A percentile compares a stretch with the other conserved stretches of the same genome.
Conservation (phyloP, 2,329 filamentous ascomycete genomes). For the Rutstroemia sp. region DNA sequence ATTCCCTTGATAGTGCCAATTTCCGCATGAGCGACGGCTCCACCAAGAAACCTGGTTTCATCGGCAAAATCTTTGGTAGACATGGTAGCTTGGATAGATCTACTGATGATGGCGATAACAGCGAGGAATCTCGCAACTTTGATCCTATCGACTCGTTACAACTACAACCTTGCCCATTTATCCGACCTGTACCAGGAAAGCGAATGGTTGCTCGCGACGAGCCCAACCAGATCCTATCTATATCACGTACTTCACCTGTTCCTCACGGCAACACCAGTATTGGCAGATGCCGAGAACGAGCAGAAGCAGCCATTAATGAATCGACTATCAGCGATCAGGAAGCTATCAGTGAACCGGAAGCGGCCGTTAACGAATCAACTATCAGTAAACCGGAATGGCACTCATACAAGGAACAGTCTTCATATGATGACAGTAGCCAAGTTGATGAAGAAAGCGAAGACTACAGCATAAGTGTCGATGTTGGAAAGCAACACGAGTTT, state of each 20-base stretch:
- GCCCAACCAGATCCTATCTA: neutral
- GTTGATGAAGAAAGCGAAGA: neutral
- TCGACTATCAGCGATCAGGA: neutral
- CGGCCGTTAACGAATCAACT: neutral
- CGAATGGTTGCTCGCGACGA: neutral
- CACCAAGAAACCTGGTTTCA: neutral
- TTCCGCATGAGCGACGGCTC: neutral
- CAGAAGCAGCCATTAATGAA: neutral
- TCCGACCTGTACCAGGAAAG: conserved; percentile 1
- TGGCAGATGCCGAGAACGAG: neutral
- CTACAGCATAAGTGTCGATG: neutral
- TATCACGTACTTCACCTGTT: neutral
- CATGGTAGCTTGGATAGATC: neutral
- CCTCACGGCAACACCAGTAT: neutral
- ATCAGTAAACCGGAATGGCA: neutral
- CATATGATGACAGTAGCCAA: neutral
- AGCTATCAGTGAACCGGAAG: neutral
- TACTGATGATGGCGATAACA: conserved; percentile 1
- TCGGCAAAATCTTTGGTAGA: neutral
- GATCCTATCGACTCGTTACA: neutral
- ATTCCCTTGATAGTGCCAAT: neutral
- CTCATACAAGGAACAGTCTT: neutral
- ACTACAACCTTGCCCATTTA: neutral
- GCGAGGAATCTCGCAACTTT: conserved; percentile 4
- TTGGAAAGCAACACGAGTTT: conserved; percentile 9